phyloP scores from a whole-genome alignment of 2,329 filamentous ascomycete species.

The Monascus ruber region DNA sequence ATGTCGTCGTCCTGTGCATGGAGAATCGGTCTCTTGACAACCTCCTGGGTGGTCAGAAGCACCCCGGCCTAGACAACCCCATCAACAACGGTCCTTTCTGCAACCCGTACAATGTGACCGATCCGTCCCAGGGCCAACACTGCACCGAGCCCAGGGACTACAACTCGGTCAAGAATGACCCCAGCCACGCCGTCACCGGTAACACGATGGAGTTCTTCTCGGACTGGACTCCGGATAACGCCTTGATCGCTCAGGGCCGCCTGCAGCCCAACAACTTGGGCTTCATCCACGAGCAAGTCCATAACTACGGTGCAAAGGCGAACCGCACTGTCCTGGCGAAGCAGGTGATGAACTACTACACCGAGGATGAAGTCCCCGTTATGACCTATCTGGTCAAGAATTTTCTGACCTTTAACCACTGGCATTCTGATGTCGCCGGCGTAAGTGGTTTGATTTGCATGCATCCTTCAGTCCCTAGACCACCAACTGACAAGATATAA shows the following conservation, averaged over 20 bases:
- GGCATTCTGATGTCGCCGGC: constrained; percentile 33
- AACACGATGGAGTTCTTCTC: constrained; percentile 37
- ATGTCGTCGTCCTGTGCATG: constrained; percentile 27
- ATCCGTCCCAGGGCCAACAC: constrained; percentile 14
- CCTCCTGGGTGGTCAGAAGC: constrained; percentile 32
- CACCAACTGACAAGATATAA: constrained; percentile 4
- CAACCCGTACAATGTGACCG: constrained; percentile 29
- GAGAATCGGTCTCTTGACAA: constrained; percentile 38
- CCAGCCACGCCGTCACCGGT: constrained; percentile 31
- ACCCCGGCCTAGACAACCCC: constrained; percentile 30
- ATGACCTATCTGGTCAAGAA: constrained; percentile 30
- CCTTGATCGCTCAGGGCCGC: constrained; percentile 18
- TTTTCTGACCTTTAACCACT: constrained; percentile 35
- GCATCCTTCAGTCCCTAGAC: too few species aligned
- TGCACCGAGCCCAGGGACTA: constrained; percentile 28
- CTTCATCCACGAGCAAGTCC: constrained; percentile 33
- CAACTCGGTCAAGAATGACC: constrained; percentile 33
- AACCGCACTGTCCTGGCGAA: constrained; percentile 20
- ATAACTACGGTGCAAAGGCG: constrained; percentile 18
- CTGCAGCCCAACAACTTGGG: constrained; percentile 23
- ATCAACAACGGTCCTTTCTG: constrained; percentile 33
- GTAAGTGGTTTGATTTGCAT: constrained; percentile 15
- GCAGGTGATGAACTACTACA: constrained; percentile 37
- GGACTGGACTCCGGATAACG: constrained; percentile 22
- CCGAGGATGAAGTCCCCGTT: constrained; percentile 32